phyloP scores from a whole-genome alignment of 768 basidiomycete species.

The Boletellus sp. region DNA sequence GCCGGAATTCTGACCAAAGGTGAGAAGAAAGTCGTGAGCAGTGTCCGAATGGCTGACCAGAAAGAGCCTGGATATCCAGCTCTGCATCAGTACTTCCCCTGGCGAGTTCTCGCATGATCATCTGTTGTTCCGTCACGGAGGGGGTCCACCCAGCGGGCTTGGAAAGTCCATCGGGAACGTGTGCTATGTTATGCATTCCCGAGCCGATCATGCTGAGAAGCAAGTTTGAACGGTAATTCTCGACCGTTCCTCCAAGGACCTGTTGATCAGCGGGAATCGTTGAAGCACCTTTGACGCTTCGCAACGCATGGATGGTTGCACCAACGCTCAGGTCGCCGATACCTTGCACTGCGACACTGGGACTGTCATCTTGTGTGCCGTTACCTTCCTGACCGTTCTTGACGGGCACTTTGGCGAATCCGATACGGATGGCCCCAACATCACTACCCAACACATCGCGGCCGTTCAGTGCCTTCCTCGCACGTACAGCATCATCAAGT shows the following conservation, averaged over 20 bases:
- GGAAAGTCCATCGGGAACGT: constrained; percentile 50
- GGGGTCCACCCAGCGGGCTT: constrained; percentile 67
- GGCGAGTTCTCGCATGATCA: constrained; percentile 93
- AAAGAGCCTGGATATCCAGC: constrained; percentile 77
- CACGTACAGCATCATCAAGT: constrained; percentile 93
- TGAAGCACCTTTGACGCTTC: constrained; percentile 86
- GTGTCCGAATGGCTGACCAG: constrained; percentile 52
- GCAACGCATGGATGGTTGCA: constrained; percentile 82
- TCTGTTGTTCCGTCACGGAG: constrained; percentile 89
- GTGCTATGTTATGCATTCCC: constrained; percentile 59
- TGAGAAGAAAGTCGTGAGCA: not conserved
- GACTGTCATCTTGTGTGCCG: constrained; percentile 57
- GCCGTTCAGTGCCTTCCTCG: constrained; percentile 92
- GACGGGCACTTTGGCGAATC: constrained; percentile 94
- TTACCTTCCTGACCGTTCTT: constrained; percentile 73
- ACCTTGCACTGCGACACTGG: constrained; percentile 70
- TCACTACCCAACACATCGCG: constrained; percentile 95
- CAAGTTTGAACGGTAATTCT: constrained; percentile 93
- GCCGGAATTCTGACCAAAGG: constrained; percentile 68
- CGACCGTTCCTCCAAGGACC: constrained; percentile 83
- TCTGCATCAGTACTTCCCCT: constrained; percentile 75
- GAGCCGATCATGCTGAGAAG: constrained; percentile 84
- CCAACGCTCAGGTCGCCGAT: constrained; percentile 84
- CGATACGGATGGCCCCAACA: constrained; percentile 94
- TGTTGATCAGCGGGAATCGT: constrained; percentile 93